Conservation (phyloP, 805 yeast species). For the Danielia reshetovae region DNA sequence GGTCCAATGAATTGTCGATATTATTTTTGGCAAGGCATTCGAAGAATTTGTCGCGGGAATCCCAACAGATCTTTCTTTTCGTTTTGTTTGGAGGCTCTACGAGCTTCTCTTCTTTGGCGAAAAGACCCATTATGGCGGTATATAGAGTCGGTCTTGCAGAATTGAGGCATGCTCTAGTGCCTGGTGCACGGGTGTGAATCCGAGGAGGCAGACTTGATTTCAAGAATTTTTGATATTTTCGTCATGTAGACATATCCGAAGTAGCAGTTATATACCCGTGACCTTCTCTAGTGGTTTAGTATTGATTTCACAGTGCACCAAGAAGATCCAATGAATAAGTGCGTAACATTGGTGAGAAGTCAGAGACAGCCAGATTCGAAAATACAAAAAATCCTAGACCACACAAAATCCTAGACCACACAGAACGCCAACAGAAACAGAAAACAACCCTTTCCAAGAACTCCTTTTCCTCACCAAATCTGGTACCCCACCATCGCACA, state of each 20-base stretch:
- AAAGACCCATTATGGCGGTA: slow-evolving; percentile 45
- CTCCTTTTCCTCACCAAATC: too few species aligned
- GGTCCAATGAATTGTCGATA: slow-evolving; percentile 68
- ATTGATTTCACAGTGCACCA: too few species aligned
- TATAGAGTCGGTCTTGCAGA: background rate
- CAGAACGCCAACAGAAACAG: too few species aligned
- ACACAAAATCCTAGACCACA: too few species aligned
- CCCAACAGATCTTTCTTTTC: slow-evolving; percentile 84
- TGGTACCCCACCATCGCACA: too few species aligned
- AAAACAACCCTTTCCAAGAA: too few species aligned
- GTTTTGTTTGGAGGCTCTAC: slow-evolving; percentile 54
- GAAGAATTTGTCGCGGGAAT: slow-evolving; percentile 73
- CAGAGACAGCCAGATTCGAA: too few species aligned
- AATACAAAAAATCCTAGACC: too few species aligned
- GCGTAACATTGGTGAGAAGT: too few species aligned
- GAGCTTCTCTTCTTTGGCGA: slow-evolving; percentile 34
- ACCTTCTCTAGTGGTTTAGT: too few species aligned
- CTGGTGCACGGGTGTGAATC: slow-evolving; percentile 6
- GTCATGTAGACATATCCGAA: background rate
- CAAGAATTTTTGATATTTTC: background rate
- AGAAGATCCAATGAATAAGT: too few species aligned
- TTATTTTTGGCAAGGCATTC: slow-evolving; percentile 65
- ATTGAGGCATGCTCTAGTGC: background rate
- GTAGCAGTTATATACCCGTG: too few species aligned
- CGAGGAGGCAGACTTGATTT: background rate